Evolutionary conservation across 2,329 filamentous ascomycete species (phyloP), one percentile per base, ranked within the genome.

Genomic region (Tolypocladium tropicale): DNA sequence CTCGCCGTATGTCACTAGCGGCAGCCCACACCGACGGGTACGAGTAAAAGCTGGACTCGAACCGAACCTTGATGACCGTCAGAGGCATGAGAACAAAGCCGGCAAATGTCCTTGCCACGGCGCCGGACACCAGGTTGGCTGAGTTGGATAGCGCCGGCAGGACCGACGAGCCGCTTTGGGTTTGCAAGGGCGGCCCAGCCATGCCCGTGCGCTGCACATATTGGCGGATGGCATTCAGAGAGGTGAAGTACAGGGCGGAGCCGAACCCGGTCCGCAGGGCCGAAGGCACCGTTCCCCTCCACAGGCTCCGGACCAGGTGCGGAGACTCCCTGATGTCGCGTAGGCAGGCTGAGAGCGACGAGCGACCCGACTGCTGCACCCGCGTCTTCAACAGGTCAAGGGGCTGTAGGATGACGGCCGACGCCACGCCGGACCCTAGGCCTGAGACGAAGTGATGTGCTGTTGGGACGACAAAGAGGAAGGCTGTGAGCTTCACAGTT

Each of bases 321-420:
- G 88, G 85, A 11, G 83, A 76, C 1, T 82, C 82, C 25, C 81
- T 84, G 53, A 73, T 52, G 21, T 71, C 68, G 37, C 60, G 63
- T 51, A 70, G 58, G 30, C 60, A 65, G 21, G 61, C 60, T 9
- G 62, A 57, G 56, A 97, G 81, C 2, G 90, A 84, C 61, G 82
- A 81, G 48, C 82, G 79, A 52, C 84, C 84, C 36, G 89, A 90
- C 72, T 97, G 94, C 70, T 99, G 94, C 43, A 97, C 86, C 51
- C 94, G 87, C 33, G 94, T 99, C 74, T 99, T 99, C 69, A 99
- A 84, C 4, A 99, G 85, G 73, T 99, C 94, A 66, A 94, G 88
- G 30, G 94, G 94, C 72, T 99, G 94, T 18, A 99, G 82, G 55
- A 97, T 84, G 58, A 95, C 85, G 55, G 94, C 92, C 54, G 91